Evolutionary conservation across 441 rosid genomes (phyloP).

Genomic region (Gossypium lobatum): DNA sequence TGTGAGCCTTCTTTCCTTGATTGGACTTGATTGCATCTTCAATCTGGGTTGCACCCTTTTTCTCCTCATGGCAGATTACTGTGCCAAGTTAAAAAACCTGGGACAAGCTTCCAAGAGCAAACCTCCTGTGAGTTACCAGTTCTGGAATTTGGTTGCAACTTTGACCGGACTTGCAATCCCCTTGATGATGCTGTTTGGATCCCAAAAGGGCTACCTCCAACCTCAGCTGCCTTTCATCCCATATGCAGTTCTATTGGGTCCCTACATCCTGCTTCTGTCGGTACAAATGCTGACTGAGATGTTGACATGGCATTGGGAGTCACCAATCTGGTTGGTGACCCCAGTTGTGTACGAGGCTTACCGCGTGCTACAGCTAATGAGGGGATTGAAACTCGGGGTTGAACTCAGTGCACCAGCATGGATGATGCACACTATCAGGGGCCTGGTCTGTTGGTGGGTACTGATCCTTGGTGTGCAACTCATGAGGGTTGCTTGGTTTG

Average conservation of each 20-base stretch:
- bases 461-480: conserved; percentile 81
- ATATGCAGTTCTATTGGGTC: conserved; percentile 62
- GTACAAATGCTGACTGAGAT: conserved; percentile 76
- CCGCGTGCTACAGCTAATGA: conserved; percentile 73
- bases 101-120: conserved; percentile 37
- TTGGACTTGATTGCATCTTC: conserved; percentile 83
- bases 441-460: conserved; percentile 90
- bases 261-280: conserved; percentile 69
- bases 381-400: conserved; percentile 72
- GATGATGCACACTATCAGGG: conserved; percentile 71
- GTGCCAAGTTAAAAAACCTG: conserved; percentile 46
- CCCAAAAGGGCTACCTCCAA: conserved; percentile 59
- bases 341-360: conserved; percentile 83
- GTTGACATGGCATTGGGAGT: conserved; percentile 88
- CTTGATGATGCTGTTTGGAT: conserved; percentile 42
- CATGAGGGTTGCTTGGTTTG: conserved; percentile 96
- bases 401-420: conserved; percentile 73
- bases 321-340: conserved; percentile 88
- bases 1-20: conserved; percentile 78
- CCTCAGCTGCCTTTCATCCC: conserved; percentile 64
- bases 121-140: conserved; percentile 75
- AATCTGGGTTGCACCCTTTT: conserved; percentile 78
- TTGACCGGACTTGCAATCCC: conserved; percentile 61
- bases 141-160: conserved; percentile 71
- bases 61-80: conserved; percentile 81